phyloP scores from a whole-genome alignment of 257 asterid genomes.

The Nemophila menziesii region DNA sequence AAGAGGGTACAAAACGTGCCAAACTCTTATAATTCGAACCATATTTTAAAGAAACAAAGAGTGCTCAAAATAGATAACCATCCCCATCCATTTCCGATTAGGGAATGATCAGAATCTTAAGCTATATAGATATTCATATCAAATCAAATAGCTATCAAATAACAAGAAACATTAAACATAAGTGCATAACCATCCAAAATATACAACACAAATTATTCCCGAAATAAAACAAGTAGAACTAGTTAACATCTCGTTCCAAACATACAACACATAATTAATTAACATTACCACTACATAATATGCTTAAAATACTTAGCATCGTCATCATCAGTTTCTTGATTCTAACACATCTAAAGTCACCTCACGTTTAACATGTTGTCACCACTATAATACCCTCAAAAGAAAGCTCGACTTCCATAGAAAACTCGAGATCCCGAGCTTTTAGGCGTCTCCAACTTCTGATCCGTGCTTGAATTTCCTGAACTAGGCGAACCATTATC shows the following conservation, averaged over 20 bases:
- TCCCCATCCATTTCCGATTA: too few relatives aligned
- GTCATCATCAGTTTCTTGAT: constrained; percentile 13
- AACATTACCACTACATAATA: not conserved
- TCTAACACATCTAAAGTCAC: constrained; percentile 45
- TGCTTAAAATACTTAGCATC: constrained; percentile 4
- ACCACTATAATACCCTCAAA: constrained; percentile 25
- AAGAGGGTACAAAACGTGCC: too few relatives aligned
- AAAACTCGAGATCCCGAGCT: constrained; percentile 76
- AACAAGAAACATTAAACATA: not conserved
- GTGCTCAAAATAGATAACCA: too few relatives aligned
- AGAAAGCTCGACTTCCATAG: constrained; percentile 95
- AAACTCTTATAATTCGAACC: too few relatives aligned
- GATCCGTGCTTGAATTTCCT: constrained; percentile 66
- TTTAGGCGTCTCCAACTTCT: constrained; percentile 51
- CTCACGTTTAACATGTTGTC: too few relatives aligned
- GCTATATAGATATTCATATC: not conserved
- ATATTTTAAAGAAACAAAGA: too few relatives aligned
- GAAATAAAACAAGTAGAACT: not conserved
- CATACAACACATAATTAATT: not conserved
- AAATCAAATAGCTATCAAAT: not conserved
- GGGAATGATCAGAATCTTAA: too few relatives aligned
- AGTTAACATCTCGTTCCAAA: not conserved
- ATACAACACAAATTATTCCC: not conserved
- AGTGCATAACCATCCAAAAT: not conserved
- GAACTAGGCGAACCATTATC: constrained; percentile 66